Evolutionary conservation across 306 rosid species (phyloP).

Genomic region (Vicia faba): DNA sequence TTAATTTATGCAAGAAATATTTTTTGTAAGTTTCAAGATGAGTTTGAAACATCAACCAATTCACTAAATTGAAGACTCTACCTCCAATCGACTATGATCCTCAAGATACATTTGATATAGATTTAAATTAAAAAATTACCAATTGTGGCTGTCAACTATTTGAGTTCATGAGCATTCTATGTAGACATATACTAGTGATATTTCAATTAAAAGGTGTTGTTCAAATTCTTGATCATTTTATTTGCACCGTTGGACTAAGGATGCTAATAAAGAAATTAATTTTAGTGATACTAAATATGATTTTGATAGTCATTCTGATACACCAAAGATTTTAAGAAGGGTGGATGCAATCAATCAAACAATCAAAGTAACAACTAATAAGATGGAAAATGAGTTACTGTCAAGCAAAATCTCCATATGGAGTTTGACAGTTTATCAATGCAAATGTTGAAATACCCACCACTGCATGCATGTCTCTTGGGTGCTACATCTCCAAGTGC

Average conservation of each 20-base stretch:
- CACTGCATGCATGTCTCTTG: too few species aligned
- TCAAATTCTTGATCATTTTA: not conserved
- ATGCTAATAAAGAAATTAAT: not conserved
- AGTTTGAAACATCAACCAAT: not conserved
- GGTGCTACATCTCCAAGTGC: too few species aligned
- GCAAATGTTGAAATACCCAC: too few species aligned
- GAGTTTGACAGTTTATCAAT: too few species aligned
- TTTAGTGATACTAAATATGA: not conserved
- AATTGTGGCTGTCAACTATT: not conserved
- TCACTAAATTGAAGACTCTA: not conserved
- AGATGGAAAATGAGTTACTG: too few species aligned
- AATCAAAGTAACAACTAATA: too few species aligned
- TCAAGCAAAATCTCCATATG: too few species aligned
- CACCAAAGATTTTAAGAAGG: constrained; percentile 2
- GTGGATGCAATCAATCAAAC: too few species aligned
- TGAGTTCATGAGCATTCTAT: not conserved
- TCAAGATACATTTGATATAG: not conserved
- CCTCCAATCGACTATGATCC: not conserved
- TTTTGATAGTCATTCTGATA: not conserved
- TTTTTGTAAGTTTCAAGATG: constrained; percentile 9
- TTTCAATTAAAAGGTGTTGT: not conserved
- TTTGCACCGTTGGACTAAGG: constrained; percentile 3
- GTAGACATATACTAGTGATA: not conserved
- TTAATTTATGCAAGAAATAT: constrained; percentile 10
- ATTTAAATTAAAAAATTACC: not conserved